Evolutionary conservation across 768 basidiomycete species (phyloP), one percentile per base, ranked within the genome.

Genomic region (Leccinum ochraceum): DNA sequence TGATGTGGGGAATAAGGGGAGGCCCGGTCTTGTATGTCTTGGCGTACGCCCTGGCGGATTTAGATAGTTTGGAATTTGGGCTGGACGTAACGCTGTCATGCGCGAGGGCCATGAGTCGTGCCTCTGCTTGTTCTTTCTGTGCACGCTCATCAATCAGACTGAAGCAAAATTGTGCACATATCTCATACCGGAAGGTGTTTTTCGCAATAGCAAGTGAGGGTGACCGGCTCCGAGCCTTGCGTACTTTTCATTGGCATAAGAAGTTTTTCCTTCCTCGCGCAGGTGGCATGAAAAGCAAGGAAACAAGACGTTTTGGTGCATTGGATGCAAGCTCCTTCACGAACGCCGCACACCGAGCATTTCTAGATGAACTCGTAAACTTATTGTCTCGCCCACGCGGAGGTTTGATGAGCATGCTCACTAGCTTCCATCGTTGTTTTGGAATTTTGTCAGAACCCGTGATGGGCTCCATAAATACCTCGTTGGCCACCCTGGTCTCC

Each of bases 381-480:
- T 17, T 48, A 58, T 44, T 51, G 20, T 56, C 36, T 54, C 30
- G n/a, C 1, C 2, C 13, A 55, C 6, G 28, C 60, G 55, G 26
- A 53, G 17, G 56, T 4, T 17, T 14, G 44, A 50, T 58, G 13
- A 46, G 26, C 20, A 67, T 34, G 74, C 93, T 68, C 59, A 97
- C 95, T 67, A 99, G 81, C 74, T 90, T 97, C 96, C 95, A 98
- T 9, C 96, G 81, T 67, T 86, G 87, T 71, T 95, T 98, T 1
- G 89, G 86, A 51, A 99, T 90, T 63, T 80, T 84, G 54, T 98
- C 93, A 0, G 94, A 82, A 4, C 92, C 93, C 3, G 93, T 92
- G 30, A 99, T 87, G 11, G 97, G 97, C 69, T 99, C 97, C 97
- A 98, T 98, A 71, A 98, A 97, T 11, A 94, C 90, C 48, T 94